Evolutionary conservation across 208 protist genomes (phyloP).

Genomic region (Naegleria lovaniensis): DNA sequence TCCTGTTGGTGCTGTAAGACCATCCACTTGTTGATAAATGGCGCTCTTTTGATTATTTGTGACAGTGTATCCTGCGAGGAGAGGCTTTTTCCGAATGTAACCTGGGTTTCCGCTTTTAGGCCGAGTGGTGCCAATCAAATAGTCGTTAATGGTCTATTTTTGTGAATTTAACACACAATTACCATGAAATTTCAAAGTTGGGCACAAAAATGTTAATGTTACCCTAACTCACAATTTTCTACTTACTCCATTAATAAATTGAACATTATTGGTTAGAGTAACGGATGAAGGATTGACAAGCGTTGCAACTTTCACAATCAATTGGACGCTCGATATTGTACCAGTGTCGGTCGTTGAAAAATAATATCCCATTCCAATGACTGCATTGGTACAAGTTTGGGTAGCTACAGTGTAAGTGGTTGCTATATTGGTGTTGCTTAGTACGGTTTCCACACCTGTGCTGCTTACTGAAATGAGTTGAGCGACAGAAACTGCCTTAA

Average conservation of each 20-base stretch:
- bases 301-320: not conserved
- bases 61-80: not conserved
- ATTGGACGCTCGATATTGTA: not conserved
- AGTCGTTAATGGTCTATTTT: not conserved
- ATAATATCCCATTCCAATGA: not conserved
- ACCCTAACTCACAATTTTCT: not conserved
- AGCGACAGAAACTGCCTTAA: not conserved
- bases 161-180: too few species aligned
- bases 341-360: not conserved
- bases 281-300: not conserved
- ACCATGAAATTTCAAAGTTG: too few species aligned
- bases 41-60: not conserved
- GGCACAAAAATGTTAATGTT: too few species aligned
- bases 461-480: not conserved
- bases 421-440: not conserved
- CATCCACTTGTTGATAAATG: too few species aligned
- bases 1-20: not conserved
- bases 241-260: not conserved
- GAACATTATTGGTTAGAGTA: not conserved
- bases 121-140: not conserved
- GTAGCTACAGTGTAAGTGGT: not conserved
- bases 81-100: not conserved
- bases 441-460: not conserved
- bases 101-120: constrained; percentile 11
- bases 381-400: not conserved